These are phyloP conservation scores for Ophiostoma ulmi DNA, from an alignment of 2,329 filamentous ascomycete species.

Conservation along the genomic window DNA sequence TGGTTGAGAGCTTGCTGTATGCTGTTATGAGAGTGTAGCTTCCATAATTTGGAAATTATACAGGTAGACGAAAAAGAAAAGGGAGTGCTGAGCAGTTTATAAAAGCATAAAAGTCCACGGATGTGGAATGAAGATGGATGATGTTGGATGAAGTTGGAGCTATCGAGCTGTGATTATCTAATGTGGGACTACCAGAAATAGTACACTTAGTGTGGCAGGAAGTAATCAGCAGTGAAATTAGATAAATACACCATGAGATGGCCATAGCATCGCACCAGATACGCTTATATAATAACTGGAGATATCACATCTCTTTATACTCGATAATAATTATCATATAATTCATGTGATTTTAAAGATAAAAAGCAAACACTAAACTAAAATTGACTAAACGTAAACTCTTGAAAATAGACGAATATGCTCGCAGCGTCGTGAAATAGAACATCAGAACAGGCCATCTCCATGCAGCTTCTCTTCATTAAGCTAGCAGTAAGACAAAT, in stretches of 20 bases:
- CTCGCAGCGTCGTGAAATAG: not conserved
- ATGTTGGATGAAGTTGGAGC: not conserved
- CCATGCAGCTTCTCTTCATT: not conserved
- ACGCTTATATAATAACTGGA: not conserved
- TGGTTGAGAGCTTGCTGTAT: not conserved
- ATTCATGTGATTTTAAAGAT: not conserved
- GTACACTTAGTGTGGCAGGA: not conserved
- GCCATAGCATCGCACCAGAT: not conserved
- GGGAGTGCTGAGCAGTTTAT: not conserved
- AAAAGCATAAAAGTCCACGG: not conserved
- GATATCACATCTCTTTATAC: not conserved
- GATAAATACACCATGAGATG: not conserved
- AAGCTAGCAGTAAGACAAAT: not conserved
- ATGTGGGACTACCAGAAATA: not conserved
- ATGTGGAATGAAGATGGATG: not conserved
- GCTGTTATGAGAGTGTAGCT: not conserved
- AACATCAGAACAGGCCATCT: conserved; percentile 8
- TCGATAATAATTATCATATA: not conserved
- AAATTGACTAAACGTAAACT: not conserved
- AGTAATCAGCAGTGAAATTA: not conserved
- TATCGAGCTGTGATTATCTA: not conserved
- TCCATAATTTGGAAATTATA: not conserved
- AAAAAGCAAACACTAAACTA: not conserved
- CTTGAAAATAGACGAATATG: not conserved
- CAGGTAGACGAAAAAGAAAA: not conserved